Conservation (phyloP, 495 filamentous ascomycete genomes). For the Penicillium diatomitis region DNA sequence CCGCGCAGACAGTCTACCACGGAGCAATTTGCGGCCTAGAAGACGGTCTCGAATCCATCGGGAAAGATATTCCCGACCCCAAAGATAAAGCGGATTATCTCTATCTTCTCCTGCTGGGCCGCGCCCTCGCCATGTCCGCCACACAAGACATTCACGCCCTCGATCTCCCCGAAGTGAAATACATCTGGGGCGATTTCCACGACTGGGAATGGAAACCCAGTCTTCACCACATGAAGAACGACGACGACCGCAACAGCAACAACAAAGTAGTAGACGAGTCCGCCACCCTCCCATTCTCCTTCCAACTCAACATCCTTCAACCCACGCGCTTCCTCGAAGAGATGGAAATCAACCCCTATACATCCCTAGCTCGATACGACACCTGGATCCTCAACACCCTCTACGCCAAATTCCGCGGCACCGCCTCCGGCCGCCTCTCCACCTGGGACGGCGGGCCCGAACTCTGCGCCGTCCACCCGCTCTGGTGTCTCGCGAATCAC, state of each 20-base stretch:
- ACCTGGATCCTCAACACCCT: slow-evolving; percentile 92
- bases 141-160: slow-evolving; percentile 79
- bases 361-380: slow-evolving; percentile 54
- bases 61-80: slow-evolving; percentile 62
- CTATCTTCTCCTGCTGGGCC: slow-evolving; percentile 69
- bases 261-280: slow-evolving; percentile 3
- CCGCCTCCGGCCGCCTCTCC: slow-evolving; percentile 73
- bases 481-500: slow-evolving; percentile 83
- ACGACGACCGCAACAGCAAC: background rate
- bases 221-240: background rate
- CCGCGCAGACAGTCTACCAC: slow-evolving; percentile 72
- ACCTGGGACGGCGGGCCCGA: slow-evolving; percentile 66
- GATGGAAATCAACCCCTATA: slow-evolving; percentile 83
- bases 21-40: slow-evolving; percentile 70
- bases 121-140: slow-evolving; percentile 74
- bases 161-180: slow-evolving; percentile 74
- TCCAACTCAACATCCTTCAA: slow-evolving; percentile 70
- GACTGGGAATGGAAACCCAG: slow-evolving; percentile 12
- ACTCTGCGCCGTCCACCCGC: slow-evolving; percentile 65
- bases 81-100: slow-evolving; percentile 65
- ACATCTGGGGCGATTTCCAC: slow-evolving; percentile 85
- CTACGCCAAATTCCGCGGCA: slow-evolving; percentile 87
- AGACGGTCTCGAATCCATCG: slow-evolving; percentile 68
- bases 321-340: slow-evolving; percentile 82
- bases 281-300: slow-evolving; percentile 71